phyloP scores from a whole-genome alignment of 176 grass and related monocot species.

The Aegilops sharonensis region DNA sequence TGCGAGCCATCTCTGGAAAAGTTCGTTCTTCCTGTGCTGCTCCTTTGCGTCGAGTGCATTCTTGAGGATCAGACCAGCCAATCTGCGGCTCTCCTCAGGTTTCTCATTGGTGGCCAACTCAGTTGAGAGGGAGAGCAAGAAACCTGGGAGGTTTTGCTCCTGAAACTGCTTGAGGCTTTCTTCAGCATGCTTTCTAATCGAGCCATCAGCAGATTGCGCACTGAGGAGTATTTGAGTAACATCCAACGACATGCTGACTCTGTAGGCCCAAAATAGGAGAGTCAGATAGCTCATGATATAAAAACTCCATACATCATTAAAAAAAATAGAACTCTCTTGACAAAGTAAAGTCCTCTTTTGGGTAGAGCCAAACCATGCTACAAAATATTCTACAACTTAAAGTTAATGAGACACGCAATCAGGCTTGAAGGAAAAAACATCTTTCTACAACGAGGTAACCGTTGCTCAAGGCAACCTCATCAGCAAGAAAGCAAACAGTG shows the following conservation, averaged over 20 bases:
- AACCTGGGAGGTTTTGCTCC: slow-evolving; percentile 78
- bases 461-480: neutral
- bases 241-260: slow-evolving; percentile 72
- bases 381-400: neutral
- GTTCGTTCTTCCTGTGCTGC: slow-evolving; percentile 73
- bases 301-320: neutral
- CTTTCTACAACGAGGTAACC: neutral
- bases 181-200: slow-evolving; percentile 68
- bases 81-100: slow-evolving; percentile 69
- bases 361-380: neutral
- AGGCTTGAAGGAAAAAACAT: neutral
- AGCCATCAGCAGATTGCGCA: slow-evolving; percentile 62
- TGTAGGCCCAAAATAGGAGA: slow-evolving; percentile 9
- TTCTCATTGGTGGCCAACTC: slow-evolving; percentile 74
- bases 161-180: slow-evolving; percentile 85
- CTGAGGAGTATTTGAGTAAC: slow-evolving; percentile 80
- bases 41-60: slow-evolving; percentile 84
- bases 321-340: neutral
- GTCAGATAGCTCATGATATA: neutral
- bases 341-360: neutral
- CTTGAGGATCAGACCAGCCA: slow-evolving; percentile 83
- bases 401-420: neutral
- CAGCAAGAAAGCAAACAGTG: neutral
- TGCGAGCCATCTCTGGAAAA: slow-evolving; percentile 79
- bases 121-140: slow-evolving; percentile 57